Evolutionary conservation across 345 rosid genomes (phyloP).

Genomic region (Heritiera littoralis): DNA sequence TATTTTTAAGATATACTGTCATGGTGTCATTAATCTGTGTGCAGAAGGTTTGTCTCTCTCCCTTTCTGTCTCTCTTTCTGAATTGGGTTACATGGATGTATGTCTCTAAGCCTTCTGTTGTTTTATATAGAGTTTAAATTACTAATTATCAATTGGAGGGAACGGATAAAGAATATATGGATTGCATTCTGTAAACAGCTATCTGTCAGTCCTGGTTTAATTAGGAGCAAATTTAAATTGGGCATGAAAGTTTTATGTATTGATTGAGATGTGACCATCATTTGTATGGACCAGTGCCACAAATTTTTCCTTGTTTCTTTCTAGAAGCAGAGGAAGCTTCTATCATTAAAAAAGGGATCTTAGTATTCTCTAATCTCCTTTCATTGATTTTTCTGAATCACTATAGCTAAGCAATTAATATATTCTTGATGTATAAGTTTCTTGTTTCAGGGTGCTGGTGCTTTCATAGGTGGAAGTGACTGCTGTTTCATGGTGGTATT

Average conservation of each 20-base stretch:
- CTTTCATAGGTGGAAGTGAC: conserved; percentile 68
- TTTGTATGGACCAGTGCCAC: neutral
- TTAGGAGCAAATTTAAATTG: neutral
- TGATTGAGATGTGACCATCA: neutral
- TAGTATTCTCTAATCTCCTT: neutral
- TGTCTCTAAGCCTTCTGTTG: neutral
- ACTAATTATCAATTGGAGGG: neutral
- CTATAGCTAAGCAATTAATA: neutral
- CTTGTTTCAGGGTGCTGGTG: conserved; percentile 61
- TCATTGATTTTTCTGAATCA: neutral
- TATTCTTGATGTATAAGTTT: neutral
- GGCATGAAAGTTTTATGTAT: neutral
- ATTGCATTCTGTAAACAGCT: neutral
- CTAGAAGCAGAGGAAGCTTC: neutral
- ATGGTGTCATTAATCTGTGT: neutral
- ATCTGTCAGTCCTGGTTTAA: neutral
- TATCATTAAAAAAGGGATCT: neutral
- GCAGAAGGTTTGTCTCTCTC: neutral
- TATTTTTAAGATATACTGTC: neutral
- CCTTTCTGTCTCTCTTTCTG: neutral
- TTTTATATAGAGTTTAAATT: neutral
- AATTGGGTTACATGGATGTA: neutral
- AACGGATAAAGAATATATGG: neutral
- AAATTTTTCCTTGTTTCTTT: neutral
- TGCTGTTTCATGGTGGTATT: conserved; percentile 87